These are phyloP conservation scores for Panaeolus papilionaceus DNA, from an alignment of 768 basidiomycete species.

Conservation along the genomic window DNA sequence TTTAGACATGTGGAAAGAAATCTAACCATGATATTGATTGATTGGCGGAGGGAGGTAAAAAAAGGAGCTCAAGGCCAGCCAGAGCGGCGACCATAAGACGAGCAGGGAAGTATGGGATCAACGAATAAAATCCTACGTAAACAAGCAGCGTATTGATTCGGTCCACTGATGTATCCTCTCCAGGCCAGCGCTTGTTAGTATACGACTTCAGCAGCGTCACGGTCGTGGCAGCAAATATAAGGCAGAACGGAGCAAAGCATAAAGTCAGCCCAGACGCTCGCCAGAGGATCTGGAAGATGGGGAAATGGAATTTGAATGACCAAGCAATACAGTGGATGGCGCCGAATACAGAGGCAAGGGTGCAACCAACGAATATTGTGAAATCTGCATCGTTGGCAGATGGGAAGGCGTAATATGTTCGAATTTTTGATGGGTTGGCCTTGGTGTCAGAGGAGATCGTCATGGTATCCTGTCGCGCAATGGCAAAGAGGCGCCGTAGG, in stretches of 20 bases:
- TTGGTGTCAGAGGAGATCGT: not conserved
- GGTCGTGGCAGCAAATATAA: too few relatives aligned
- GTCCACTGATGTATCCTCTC: too few relatives aligned
- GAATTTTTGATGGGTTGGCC: not conserved
- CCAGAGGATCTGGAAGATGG: constrained; percentile 19
- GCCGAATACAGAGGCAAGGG: constrained; percentile 22
- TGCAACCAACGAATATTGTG: not conserved
- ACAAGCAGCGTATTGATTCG: too few relatives aligned
- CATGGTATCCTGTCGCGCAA: not conserved
- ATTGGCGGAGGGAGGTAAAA: not conserved
- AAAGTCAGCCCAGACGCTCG: not conserved
- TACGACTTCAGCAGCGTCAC: too few relatives aligned
- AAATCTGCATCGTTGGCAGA: not conserved
- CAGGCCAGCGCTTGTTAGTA: too few relatives aligned
- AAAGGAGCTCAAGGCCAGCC: constrained; percentile 23
- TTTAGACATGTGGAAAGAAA: not conserved
- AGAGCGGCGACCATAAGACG: constrained; percentile 41
- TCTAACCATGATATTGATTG: not conserved
- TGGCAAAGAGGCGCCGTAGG: not conserved
- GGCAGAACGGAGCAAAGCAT: too few relatives aligned
- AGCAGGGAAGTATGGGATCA: constrained; percentile 32
- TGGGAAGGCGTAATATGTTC: not conserved
- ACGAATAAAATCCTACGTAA: not conserved
- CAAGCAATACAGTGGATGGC: constrained; percentile 29
- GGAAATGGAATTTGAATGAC: constrained; percentile 20